A percentile compares a stretch with the other conserved stretches of the same genome.
phyloP scores from a whole-genome alignment of 495 filamentous ascomycete species.

The Xylaria telfairii region DNA sequence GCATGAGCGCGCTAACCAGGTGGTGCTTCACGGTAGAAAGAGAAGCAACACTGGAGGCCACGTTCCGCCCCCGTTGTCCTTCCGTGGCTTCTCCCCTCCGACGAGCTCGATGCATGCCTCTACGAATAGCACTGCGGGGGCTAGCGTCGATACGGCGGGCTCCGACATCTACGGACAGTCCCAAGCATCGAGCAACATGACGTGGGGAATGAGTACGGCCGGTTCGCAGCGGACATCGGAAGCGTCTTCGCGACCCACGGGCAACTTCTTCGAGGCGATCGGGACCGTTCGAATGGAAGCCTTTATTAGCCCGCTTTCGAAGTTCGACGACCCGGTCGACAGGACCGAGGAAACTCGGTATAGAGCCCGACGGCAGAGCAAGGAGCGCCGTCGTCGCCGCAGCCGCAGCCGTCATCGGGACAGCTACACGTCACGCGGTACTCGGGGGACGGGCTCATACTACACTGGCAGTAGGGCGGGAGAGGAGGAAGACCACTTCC shows the following conservation, averaged over 20 bases:
- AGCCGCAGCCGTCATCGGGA: conserved; percentile 58
- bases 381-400: conserved; percentile 55
- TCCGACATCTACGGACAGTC: conserved; percentile 63
- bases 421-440: conserved; percentile 53
- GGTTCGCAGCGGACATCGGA: conserved; percentile 62
- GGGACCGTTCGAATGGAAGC: conserved; percentile 98
- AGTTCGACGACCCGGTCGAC: conserved; percentile 52
- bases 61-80: conserved; percentile 66
- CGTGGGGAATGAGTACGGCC: conserved; percentile 47
- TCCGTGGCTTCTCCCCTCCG: conserved; percentile 77
- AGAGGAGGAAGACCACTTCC: conserved; percentile 52
- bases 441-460: conserved; percentile 48
- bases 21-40: conserved; percentile 71
- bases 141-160: conserved; percentile 58
- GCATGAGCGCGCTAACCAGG: conserved; percentile 54
- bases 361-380: conserved; percentile 51
- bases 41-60: conserved; percentile 83
- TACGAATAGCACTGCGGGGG: conserved; percentile 57
- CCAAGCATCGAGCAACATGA: conserved; percentile 45
- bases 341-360: conserved; percentile 55
- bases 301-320: conserved; percentile 71
- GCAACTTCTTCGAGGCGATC: conserved; percentile 75
- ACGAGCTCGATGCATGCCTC: conserved; percentile 54
- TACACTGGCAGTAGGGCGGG: conserved; percentile 38
- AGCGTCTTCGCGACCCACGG: conserved; percentile 62